A percentile compares a stretch with the other conserved stretches of the same genome.
phyloP scores from a whole-genome alignment of 148 eudicot species.

The Rhododendron griersonianum region DNA sequence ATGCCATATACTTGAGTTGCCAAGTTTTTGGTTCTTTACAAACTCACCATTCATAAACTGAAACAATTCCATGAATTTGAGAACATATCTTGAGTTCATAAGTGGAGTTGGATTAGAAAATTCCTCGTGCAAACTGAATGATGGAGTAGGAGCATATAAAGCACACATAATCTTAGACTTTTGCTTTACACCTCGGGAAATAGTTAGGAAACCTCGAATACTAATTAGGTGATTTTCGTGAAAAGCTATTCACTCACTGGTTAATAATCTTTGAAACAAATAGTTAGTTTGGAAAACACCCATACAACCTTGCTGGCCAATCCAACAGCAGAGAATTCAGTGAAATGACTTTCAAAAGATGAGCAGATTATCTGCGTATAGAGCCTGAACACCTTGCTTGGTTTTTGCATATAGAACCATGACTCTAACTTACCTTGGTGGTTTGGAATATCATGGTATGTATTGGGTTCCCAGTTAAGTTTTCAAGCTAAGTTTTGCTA shows the following conservation, averaged over 20 bases:
- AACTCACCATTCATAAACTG: background rate
- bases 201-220: background rate
- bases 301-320: background rate
- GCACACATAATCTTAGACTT: background rate
- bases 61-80: background rate
- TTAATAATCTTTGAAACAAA: background rate
- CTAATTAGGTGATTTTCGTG: background rate
- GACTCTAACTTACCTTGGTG: background rate
- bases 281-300: background rate
- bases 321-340: background rate
- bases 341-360: background rate
- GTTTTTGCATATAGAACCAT: background rate
- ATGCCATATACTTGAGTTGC: background rate
- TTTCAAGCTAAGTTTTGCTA: background rate
- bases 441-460: background rate
- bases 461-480: background rate
- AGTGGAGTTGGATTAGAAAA: background rate
- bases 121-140: background rate
- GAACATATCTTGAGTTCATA: background rate
- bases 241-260: background rate
- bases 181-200: background rate
- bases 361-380: background rate
- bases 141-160: background rate
- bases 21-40: background rate
- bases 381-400: background rate